Conservation (phyloP, 306 rosid species). For the Nissolia schottii region DNA sequence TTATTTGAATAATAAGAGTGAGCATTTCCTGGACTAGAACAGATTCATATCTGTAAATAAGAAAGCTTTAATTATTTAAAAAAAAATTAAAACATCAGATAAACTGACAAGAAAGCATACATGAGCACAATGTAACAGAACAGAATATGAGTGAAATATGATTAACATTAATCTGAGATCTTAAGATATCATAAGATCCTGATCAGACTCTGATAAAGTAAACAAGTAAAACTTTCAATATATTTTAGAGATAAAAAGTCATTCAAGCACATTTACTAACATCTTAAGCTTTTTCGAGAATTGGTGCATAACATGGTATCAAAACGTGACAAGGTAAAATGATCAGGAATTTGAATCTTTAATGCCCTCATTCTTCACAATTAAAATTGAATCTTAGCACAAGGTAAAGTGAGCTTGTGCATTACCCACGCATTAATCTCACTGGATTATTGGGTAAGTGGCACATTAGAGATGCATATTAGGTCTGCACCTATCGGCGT, state of each 20-base stretch:
- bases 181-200: background rate
- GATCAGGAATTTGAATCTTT: background rate
- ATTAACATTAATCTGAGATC: background rate
- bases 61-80: conserved; percentile 1
- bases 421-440: background rate
- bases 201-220: background rate
- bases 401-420: background rate
- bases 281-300: background rate
- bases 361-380: background rate
- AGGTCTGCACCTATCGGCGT: background rate
- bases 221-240: background rate
- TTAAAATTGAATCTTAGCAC: background rate
- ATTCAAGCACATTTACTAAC: background rate
- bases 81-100: background rate
- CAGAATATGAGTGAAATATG: background rate
- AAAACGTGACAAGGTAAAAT: background rate
- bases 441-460: background rate
- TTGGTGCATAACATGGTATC: background rate
- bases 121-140: background rate
- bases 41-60: conserved; percentile 66
- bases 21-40: conserved; percentile 92
- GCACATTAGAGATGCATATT: background rate
- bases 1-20: conserved; percentile 78
- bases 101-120: background rate
- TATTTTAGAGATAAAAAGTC: background rate